Conservation (phyloP, 306 rosid species). For the Erythrophleum fordii region DNA sequence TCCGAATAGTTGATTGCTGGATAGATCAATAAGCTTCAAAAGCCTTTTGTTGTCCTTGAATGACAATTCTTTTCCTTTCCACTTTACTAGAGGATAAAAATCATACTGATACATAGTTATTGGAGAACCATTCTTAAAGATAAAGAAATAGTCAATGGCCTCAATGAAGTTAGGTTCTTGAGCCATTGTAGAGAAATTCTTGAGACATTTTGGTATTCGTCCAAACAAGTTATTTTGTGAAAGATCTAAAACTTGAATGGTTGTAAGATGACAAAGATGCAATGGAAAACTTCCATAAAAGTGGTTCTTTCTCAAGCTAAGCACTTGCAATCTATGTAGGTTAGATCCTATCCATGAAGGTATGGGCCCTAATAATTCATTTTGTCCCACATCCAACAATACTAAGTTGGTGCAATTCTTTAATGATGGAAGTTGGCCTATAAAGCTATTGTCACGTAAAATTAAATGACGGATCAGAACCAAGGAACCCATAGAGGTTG, state of each 20-base stretch:
- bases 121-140: background rate
- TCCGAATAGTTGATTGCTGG: background rate
- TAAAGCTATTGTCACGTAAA: background rate
- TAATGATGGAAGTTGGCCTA: background rate
- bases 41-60: background rate
- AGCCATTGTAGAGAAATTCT: background rate
- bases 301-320: background rate
- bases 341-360: background rate
- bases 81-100: background rate
- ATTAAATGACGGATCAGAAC: background rate
- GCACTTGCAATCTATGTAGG: background rate
- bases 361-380: background rate
- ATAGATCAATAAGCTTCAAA: slow-evolving; percentile 20
- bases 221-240: background rate
- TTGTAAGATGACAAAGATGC: background rate
- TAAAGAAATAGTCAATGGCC: background rate
- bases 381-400: background rate
- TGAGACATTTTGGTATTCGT: background rate
- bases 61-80: background rate
- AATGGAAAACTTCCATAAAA: background rate
- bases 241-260: slow-evolving; percentile 2
- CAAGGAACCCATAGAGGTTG: background rate
- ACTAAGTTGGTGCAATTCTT: background rate
- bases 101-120: background rate
- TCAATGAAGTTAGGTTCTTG: background rate